These are phyloP conservation scores for Daldinia grandis DNA, from an alignment of 495 filamentous ascomycete genomes.

Conservation along the genomic window DNA sequence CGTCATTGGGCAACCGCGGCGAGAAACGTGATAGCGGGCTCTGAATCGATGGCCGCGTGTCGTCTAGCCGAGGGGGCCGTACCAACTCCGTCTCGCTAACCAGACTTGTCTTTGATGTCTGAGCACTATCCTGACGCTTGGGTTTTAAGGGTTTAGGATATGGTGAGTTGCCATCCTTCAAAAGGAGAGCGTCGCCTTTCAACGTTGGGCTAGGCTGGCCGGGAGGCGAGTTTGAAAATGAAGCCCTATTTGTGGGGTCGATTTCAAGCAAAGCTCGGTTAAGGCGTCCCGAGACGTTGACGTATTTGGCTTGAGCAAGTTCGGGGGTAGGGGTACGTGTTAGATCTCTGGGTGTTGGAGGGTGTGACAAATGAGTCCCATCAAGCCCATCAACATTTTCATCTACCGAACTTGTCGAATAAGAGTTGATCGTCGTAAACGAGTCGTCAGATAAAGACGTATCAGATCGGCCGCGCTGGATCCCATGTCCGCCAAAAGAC, in stretches of 20 bases:
- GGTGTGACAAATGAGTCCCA: constrained; percentile 36
- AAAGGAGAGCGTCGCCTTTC: constrained; percentile 25
- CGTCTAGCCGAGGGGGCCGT: constrained; percentile 7
- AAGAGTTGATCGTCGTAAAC: constrained; percentile 45
- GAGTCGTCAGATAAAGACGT: constrained; percentile 44
- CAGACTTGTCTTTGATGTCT: not conserved
- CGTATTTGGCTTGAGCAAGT: constrained; percentile 54
- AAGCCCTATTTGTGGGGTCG: constrained; percentile 47
- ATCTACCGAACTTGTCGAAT: constrained; percentile 35
- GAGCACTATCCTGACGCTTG: constrained; percentile 18
- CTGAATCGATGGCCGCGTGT: not conserved
- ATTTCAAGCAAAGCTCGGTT: constrained; percentile 39
- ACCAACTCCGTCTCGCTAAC: constrained; percentile 3
- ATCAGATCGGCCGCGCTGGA: constrained; percentile 27
- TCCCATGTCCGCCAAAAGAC: not conserved
- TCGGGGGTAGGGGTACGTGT: constrained; percentile 46
- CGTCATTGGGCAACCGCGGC: constrained; percentile 5
- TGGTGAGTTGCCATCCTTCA: constrained; percentile 23
- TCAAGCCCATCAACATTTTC: constrained; percentile 28
- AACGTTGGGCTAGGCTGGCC: constrained; percentile 48
- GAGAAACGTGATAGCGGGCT: constrained; percentile 23
- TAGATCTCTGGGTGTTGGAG: constrained; percentile 57
- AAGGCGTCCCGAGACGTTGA: constrained; percentile 49
- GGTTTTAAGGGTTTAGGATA: constrained; percentile 39
- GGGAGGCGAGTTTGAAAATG: constrained; percentile 43